Evolutionary conservation across 1,284 basidiomycete species (phyloP), one percentile per base, ranked within the genome.

Genomic region (Ganoderma leucocontextum): DNA sequence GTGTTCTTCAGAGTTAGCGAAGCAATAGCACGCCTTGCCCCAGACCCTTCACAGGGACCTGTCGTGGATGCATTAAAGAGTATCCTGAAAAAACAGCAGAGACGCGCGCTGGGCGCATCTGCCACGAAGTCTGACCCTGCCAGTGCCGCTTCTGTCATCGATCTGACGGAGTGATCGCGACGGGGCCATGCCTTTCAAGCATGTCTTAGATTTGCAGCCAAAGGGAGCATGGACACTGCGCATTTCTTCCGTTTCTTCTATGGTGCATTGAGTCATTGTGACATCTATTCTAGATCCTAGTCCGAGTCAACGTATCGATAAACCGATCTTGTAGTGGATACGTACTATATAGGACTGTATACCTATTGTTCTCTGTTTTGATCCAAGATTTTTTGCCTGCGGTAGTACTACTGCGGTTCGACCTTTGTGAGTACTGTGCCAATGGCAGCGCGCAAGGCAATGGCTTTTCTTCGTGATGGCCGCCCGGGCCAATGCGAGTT

Each of bases 1-100:
- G 25, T 12, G 41, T 36, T 9, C 44, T 41, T 39, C 42, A 72
- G 71, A 53, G 65, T 70, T 33, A 55, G 57, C 60, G 69, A 69
- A 61, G 69, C 71, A 49, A 89, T 91, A 67, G 74, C 76, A 62
- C 80, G 84, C 36, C 76, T 91, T 4, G 84, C 87, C 60, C 71
- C 73, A 22, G 81, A 85, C 65, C 79, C 83, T 9, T 79, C 77
- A 5, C 80, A 83, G 55, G 73, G 64, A 35, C 69, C 70, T 4
- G 82, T 81, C 13, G 81, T 86, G 35, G 77, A 80, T 25, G 78
- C 80, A 47, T 78, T 91, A 57, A 80, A 79, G 41, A 83, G 79
- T 60, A 78, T 88, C 61, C 75, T 89, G 35, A 77, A 75, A 39
- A 84, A 83, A 64, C 82, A 81, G 71, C 83, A 83, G 73, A 82